Percentiles rank a stretch among this genome's conserved stretches.
Conservation (phyloP, 139 green algal species). For the Coccomyxa sp. region DNA sequence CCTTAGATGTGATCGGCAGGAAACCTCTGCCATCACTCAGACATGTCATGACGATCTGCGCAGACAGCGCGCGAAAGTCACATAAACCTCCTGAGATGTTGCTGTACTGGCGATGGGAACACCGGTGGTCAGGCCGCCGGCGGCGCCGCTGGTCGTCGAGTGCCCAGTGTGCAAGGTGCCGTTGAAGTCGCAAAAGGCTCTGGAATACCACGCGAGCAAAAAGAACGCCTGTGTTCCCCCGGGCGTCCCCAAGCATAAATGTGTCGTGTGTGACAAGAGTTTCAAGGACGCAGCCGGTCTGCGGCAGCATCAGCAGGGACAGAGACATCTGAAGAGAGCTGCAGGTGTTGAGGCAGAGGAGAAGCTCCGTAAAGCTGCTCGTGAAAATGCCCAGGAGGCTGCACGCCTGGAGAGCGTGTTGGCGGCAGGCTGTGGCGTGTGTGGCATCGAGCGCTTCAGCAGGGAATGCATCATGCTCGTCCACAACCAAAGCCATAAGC, state of each 20-base stretch:
- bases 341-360: not conserved
- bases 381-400: not conserved
- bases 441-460: not conserved
- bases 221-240: not conserved
- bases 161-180: not conserved
- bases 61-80: not conserved
- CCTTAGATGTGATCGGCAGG: not conserved
- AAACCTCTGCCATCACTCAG: not conserved
- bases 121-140: not conserved
- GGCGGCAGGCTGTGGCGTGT: not conserved
- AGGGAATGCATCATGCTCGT: not conserved
- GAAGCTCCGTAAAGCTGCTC: not conserved
- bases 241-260: not conserved
- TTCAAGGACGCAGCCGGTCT: not conserved
- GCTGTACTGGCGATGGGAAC: not conserved
- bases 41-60: not conserved
- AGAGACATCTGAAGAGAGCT: conserved; percentile 1
- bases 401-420: not conserved
- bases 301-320: not conserved
- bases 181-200: not conserved
- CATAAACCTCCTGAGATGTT: conserved; percentile 1
- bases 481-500: not conserved
- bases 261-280: not conserved
- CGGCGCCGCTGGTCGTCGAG: not conserved
- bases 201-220: not conserved